Evolutionary conservation across 2,329 filamentous ascomycete genomes (phyloP).

Genomic region (Fusarium newnesense): DNA sequence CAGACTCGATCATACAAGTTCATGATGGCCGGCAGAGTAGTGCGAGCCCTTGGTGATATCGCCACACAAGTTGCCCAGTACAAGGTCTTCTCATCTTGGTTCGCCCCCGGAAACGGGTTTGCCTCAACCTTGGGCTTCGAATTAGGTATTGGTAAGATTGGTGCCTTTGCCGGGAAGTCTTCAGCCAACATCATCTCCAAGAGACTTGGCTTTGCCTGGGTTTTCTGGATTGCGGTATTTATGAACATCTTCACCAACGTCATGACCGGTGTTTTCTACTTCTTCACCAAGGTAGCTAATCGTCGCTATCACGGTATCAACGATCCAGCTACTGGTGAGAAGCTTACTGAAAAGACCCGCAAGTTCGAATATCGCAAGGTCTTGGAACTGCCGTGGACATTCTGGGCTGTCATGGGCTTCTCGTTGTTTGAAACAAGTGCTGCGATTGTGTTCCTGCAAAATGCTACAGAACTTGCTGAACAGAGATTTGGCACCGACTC

Average conservation of each 20-base stretch:
- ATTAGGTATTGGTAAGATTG: constrained; percentile 66
- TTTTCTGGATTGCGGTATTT: constrained; percentile 68
- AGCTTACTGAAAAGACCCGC: constrained; percentile 65
- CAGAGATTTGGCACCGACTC: constrained; percentile 63
- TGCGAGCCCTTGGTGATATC: constrained; percentile 68
- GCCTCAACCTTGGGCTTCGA: constrained; percentile 70
- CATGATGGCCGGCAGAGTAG: constrained; percentile 66
- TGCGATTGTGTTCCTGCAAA: constrained; percentile 63
- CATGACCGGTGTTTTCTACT: constrained; percentile 61
- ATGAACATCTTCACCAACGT: constrained; percentile 72
- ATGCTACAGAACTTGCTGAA: constrained; percentile 69
- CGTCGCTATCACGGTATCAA: constrained; percentile 24
- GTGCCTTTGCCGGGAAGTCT: constrained; percentile 67
- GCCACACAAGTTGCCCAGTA: constrained; percentile 72
- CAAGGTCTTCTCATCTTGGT: constrained; percentile 72
- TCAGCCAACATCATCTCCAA: constrained; percentile 68
- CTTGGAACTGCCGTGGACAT: constrained; percentile 66
- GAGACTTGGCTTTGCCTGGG: constrained; percentile 59
- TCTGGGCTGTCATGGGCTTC: constrained; percentile 65
- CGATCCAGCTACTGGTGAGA: constrained; percentile 63
- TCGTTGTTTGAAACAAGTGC: constrained; percentile 67
- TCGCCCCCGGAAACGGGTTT: constrained; percentile 68
- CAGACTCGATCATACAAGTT: constrained; percentile 65
- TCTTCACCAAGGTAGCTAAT: constrained; percentile 54
- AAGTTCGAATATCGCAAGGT: constrained; percentile 65